Conservation (phyloP, 495 filamentous ascomycete genomes). For the Staphylotrichum longicolle region DNA sequence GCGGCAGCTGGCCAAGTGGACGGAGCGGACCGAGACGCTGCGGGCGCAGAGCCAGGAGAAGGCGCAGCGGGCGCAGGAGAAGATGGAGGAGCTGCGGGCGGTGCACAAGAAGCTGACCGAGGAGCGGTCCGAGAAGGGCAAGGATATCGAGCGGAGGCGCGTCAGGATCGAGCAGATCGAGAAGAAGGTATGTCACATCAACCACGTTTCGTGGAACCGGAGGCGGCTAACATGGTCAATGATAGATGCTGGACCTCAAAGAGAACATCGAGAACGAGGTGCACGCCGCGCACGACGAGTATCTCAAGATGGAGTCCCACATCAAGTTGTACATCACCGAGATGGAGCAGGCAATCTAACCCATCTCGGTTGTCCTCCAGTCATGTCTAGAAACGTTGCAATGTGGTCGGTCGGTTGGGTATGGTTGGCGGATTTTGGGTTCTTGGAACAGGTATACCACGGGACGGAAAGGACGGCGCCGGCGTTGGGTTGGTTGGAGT, state of each 20-base stretch:
- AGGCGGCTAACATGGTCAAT: slow-evolving; percentile 35
- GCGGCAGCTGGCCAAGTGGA: slow-evolving; percentile 77
- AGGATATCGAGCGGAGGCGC: slow-evolving; percentile 85
- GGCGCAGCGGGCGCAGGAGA: slow-evolving; percentile 70
- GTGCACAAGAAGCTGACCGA: slow-evolving; percentile 79
- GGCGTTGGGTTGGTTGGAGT: neutral
- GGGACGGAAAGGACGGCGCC: slow-evolving; percentile 21
- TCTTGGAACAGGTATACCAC: slow-evolving; percentile 23
- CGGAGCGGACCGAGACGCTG: slow-evolving; percentile 78
- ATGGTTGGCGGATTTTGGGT: slow-evolving; percentile 10
- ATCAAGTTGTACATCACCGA: slow-evolving; percentile 97
- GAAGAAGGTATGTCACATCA: slow-evolving; percentile 72
- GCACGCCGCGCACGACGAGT: slow-evolving; percentile 81
- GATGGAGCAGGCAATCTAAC: slow-evolving; percentile 89
- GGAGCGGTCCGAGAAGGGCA: slow-evolving; percentile 78
- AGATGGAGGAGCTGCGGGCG: slow-evolving; percentile 84
- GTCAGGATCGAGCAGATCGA: slow-evolving; percentile 96
- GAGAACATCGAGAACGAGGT: slow-evolving; percentile 96
- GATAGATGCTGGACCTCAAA: slow-evolving; percentile 90
- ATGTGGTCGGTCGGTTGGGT: slow-evolving; percentile 22
- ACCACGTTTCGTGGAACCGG: slow-evolving; percentile 6
- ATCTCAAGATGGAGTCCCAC: slow-evolving; percentile 92
- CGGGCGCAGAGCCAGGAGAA: slow-evolving; percentile 76
- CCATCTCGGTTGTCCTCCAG: neutral
- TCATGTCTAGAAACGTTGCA: slow-evolving; percentile 22